phyloP scores from a whole-genome alignment of 495 filamentous ascomycete genomes.

The Daldinia bambusicola region DNA sequence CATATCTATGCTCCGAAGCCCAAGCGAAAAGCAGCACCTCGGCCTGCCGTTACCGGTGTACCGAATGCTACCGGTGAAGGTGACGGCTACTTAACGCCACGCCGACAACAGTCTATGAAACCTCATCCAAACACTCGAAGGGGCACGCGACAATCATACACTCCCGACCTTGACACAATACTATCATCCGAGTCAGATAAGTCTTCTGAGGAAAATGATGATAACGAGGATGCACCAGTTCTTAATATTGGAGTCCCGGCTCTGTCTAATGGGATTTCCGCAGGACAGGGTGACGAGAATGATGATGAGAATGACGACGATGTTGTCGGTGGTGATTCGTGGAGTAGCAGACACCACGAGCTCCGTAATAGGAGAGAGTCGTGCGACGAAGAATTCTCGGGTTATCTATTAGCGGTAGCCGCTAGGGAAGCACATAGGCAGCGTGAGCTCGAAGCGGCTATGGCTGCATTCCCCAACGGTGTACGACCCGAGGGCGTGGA shows the following conservation, averaged over 20 bases:
- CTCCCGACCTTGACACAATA: constrained; percentile 54
- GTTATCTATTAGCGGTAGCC: constrained; percentile 79
- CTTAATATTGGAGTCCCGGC: constrained; percentile 48
- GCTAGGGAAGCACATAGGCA: constrained; percentile 80
- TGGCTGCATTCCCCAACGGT: constrained; percentile 62
- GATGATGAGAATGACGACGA: constrained; percentile 13
- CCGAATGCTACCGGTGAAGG: constrained; percentile 32
- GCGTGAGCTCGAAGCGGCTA: constrained; percentile 58
- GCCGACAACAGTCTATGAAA: constrained; percentile 52
- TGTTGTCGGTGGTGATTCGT: constrained; percentile 50
- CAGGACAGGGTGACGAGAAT: constrained; percentile 17
- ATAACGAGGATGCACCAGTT: constrained; percentile 31
- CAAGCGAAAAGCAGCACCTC: constrained; percentile 50
- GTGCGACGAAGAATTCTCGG: constrained; percentile 75
- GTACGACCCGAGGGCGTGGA: constrained; percentile 61
- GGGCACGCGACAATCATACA: constrained; percentile 53
- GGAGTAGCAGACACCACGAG: constrained; percentile 51
- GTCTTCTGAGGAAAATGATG: constrained; percentile 50
- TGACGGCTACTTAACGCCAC: constrained; percentile 43
- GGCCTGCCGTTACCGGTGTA: constrained; percentile 36
- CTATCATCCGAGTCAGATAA: constrained; percentile 50
- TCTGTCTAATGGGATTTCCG: constrained; percentile 34
- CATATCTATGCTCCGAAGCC: constrained; percentile 63
- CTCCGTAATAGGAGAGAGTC: constrained; percentile 62
- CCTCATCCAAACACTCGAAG: constrained; percentile 53